A percentile compares a stretch with the other conserved stretches of the same genome.
Evolutionary conservation across 2,329 filamentous ascomycete genomes (phyloP).

Genomic region (Talaromyces funiculosus): DNA sequence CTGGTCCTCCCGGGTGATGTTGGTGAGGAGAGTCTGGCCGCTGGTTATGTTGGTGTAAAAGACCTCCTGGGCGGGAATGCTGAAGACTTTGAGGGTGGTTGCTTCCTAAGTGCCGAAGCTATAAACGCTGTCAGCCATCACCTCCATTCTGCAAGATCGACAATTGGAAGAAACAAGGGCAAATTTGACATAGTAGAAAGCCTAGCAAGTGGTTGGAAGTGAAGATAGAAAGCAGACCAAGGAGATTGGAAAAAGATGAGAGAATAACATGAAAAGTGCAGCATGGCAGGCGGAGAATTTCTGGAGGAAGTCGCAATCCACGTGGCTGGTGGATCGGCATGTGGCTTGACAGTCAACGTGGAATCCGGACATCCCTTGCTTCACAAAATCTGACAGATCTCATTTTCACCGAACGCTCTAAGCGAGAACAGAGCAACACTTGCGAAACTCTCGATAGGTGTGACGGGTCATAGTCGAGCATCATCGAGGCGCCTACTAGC

Average conservation of each 20-base stretch:
- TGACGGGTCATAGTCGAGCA: not conserved
- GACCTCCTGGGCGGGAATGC: slow-evolving; percentile 24
- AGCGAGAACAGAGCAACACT: not conserved
- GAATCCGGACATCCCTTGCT: not conserved
- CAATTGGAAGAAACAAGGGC: not conserved
- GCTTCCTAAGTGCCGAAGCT: slow-evolving; percentile 30
- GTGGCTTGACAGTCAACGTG: not conserved
- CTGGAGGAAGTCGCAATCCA: not conserved
- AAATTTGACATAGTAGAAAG: not conserved
- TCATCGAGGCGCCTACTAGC: not conserved
- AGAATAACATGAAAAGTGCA: not conserved
- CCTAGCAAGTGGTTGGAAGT: not conserved
- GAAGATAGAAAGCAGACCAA: not conserved
- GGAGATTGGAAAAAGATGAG: not conserved
- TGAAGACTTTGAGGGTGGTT: slow-evolving; percentile 25
- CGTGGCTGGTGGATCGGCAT: slow-evolving; percentile 1
- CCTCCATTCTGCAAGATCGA: slow-evolving; percentile 3
- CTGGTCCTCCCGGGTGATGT: slow-evolving; percentile 41
- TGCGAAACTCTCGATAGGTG: not conserved
- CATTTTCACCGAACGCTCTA: not conserved
- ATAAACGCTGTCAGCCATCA: slow-evolving; percentile 4
- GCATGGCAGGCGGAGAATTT: not conserved
- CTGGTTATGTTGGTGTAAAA: slow-evolving; percentile 27
- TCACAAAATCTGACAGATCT: not conserved
- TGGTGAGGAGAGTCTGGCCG: slow-evolving; percentile 58